Conservation (phyloP, 495 filamentous ascomycete species). For the Annulohypoxylon maeteangense region DNA sequence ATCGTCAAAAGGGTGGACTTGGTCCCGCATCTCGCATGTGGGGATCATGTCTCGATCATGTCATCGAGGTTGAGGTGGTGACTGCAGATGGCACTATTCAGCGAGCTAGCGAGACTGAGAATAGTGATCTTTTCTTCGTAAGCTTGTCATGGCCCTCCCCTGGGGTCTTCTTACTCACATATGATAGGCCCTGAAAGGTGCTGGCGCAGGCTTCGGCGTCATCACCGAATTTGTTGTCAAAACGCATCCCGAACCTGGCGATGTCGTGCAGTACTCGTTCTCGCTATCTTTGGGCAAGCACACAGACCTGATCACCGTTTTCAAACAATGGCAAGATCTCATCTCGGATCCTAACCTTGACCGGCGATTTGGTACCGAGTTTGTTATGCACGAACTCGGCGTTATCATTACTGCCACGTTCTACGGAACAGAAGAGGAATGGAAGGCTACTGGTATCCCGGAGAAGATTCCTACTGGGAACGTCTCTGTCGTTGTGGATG, state of each 20-base stretch:
- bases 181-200: slow-evolving; percentile 64
- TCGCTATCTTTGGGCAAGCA: slow-evolving; percentile 56
- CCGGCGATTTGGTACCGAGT: slow-evolving; percentile 63
- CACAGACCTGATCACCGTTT: slow-evolving; percentile 54
- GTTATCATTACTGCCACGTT: slow-evolving; percentile 62
- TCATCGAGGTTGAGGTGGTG: slow-evolving; percentile 68
- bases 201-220: slow-evolving; percentile 70
- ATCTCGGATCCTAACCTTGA: slow-evolving; percentile 63
- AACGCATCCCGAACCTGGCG: slow-evolving; percentile 66
- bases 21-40: slow-evolving; percentile 67
- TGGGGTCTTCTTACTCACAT: slow-evolving; percentile 31
- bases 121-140: slow-evolving; percentile 69
- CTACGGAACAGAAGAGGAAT: slow-evolving; percentile 64
- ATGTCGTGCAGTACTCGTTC: slow-evolving; percentile 63
- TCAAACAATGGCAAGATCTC: slow-evolving; percentile 56
- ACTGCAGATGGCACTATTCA: slow-evolving; percentile 67
- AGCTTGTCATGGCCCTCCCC: slow-evolving; percentile 14
- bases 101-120: slow-evolving; percentile 59
- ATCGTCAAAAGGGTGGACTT: slow-evolving; percentile 56
- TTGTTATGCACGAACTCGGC: slow-evolving; percentile 62
- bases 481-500: slow-evolving; percentile 56
- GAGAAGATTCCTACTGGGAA: slow-evolving; percentile 54
- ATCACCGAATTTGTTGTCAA: slow-evolving; percentile 71
- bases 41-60: slow-evolving; percentile 63
- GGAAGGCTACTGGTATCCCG: slow-evolving; percentile 57